Evolutionary conservation across 352 stramenopile species (phyloP), one percentile per base, ranked within the genome.

Genomic region (Stephanocyclus meneghinianus): DNA sequence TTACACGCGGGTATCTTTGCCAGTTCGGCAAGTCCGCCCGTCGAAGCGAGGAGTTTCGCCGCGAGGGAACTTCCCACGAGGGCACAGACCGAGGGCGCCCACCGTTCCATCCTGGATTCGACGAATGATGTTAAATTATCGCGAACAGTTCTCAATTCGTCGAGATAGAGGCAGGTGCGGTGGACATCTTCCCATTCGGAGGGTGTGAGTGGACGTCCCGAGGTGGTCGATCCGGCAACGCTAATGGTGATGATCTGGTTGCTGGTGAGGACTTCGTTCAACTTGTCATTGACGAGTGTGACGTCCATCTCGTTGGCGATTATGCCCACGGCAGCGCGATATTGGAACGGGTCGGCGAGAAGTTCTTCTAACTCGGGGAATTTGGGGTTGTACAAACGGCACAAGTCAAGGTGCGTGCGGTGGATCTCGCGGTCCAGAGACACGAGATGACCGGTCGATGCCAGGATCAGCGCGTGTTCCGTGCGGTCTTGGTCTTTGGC

Each of bases 1-100:
- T 99, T 99, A 79, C 97, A 99, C 47, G 96, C 93, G 48, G 97
- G 97, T 70, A 99, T 98, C 21, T 94, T 94, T 18, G 94, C 91
- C 13, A 99, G 87, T 59, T 97, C 89, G 2, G 91, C 91, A 16
- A 99, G 88, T 40, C 97, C 97, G 35, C 97, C 97, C 8, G 96
- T 96, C 42, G 98, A 85, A 18, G 93, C 96, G 2, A 99, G 84
- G 5, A 99, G 80, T 83, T 97, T 90, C 29, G 97, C 97, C 4
- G 97, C 95, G 44, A 98, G 96, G 15, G 94, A 89, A 35, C 96
- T 96, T 4, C 97, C 97, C n/a, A 99, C 90, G 2, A 99, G 81
- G 8, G 83, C 85, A 56, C 74, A 90, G 10, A 89, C 70, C 50
- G 42, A 83, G n/a, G 88, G 88, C 16, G 78, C 79, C 40, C 87